These are phyloP conservation scores for Trypanosoma vivax DNA, from an alignment of 208 protist genomes.

Conservation along the genomic window DNA sequence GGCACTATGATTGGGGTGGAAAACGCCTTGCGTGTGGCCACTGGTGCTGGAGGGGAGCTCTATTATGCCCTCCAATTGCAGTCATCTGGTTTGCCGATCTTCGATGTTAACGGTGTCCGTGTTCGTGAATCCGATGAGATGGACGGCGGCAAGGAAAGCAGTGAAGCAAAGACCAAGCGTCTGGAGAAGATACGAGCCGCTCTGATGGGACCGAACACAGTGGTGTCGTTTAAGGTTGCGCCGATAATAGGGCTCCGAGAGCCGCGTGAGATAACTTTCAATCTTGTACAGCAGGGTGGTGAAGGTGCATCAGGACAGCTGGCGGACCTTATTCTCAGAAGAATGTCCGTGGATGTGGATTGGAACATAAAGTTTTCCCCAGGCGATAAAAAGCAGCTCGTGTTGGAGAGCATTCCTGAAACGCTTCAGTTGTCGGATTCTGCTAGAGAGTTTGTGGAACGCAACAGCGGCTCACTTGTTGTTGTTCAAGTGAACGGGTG, in stretches of 20 bases:
- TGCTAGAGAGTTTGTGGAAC: slow-evolving; percentile 40
- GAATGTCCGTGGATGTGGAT: slow-evolving; percentile 28
- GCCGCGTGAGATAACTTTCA: slow-evolving; percentile 46
- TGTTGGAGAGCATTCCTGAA: slow-evolving; percentile 24
- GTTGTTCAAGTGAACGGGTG: slow-evolving; percentile 41
- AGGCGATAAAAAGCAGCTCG: slow-evolving; percentile 3
- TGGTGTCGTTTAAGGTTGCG: slow-evolving; percentile 9
- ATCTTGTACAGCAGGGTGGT: slow-evolving; percentile 37
- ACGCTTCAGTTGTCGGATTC: slow-evolving; percentile 30
- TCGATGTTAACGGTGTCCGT: slow-evolving; percentile 29
- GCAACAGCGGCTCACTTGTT: slow-evolving; percentile 25
- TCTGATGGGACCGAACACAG: background rate
- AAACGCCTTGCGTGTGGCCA: slow-evolving; percentile 39
- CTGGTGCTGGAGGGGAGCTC: slow-evolving; percentile 27
- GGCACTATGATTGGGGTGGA: slow-evolving; percentile 40
- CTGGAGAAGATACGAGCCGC: slow-evolving; percentile 24
- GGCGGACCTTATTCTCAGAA: slow-evolving; percentile 43
- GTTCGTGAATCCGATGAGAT: slow-evolving; percentile 18
- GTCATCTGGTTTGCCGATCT: slow-evolving; percentile 27
- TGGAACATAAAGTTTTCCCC: slow-evolving; percentile 42
- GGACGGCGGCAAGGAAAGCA: slow-evolving; percentile 11
- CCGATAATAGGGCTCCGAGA: slow-evolving; percentile 17
- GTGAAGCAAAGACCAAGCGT: slow-evolving; percentile 4
- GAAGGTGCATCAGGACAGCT: slow-evolving; percentile 45
- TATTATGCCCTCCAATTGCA: slow-evolving; percentile 38